phyloP scores from a whole-genome alignment of 495 filamentous ascomycete species.

The Penicillium dipodomyicola region DNA sequence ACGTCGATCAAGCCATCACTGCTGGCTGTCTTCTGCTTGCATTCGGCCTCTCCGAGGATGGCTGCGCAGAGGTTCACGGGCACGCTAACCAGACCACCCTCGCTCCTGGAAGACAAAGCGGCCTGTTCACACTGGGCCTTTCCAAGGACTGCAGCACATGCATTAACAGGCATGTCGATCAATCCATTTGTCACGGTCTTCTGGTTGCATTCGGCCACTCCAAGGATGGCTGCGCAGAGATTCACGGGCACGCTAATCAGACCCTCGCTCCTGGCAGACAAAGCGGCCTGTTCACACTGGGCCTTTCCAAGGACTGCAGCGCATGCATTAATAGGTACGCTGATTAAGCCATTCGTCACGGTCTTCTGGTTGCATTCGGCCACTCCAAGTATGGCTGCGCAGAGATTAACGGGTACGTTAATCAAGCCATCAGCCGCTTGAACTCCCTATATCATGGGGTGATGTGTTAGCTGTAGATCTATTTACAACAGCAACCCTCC shows the following conservation, averaged over 20 bases:
- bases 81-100: background rate
- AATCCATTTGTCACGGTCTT: background rate
- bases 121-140: slow-evolving; percentile 26
- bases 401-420: slow-evolving; percentile 23
- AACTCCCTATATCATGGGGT: slow-evolving; percentile 15
- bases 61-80: slow-evolving; percentile 5
- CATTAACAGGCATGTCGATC: background rate
- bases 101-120: background rate
- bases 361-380: slow-evolving; percentile 9
- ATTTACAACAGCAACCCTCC: background rate
- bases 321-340: background rate
- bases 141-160: background rate
- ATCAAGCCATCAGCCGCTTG: slow-evolving; percentile 24
- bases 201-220: slow-evolving; percentile 9
- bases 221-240: slow-evolving; percentile 8
- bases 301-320: slow-evolving; percentile 6
- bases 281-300: slow-evolving; percentile 22
- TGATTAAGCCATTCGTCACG: background rate
- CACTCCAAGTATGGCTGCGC: slow-evolving; percentile 4
- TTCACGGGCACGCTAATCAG: background rate
- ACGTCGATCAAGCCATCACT: slow-evolving; percentile 29
- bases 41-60: slow-evolving; percentile 7
- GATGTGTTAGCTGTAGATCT: background rate
- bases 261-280: background rate
- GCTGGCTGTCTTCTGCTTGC: slow-evolving; percentile 8